Conservation (phyloP, 192 early-diverging fungal genomes). For the Backusella mclennaniae region DNA sequence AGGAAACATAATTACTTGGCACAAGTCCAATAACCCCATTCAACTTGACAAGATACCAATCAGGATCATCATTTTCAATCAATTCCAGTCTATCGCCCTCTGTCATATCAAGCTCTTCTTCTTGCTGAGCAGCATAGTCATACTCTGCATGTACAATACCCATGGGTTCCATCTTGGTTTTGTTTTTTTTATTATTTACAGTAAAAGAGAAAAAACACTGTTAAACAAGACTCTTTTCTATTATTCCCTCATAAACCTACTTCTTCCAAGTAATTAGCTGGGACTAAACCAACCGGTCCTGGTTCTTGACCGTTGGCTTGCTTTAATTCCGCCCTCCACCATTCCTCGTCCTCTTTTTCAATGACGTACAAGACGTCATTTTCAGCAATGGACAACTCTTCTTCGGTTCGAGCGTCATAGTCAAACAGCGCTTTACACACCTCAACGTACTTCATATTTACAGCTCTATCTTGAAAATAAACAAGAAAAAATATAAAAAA, state of each 20-base stretch:
- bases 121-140: conserved; percentile 78
- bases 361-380: conserved; percentile 86
- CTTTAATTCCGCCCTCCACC: conserved; percentile 85
- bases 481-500: too few species aligned
- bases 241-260: conserved; percentile 7
- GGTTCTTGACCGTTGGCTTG: conserved; percentile 41
- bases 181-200: neutral
- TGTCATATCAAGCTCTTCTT: conserved; percentile 80
- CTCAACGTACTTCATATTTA: conserved; percentile 43
- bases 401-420: conserved; percentile 80
- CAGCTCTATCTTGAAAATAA: neutral
- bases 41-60: conserved; percentile 88
- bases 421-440: conserved; percentile 85
- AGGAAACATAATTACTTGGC: conserved; percentile 84
- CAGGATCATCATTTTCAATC: conserved; percentile 82
- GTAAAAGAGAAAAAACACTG: neutral
- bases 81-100: conserved; percentile 75
- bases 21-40: conserved; percentile 77
- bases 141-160: conserved; percentile 69
- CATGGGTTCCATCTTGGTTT: conserved; percentile 52
- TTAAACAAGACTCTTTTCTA: neutral
- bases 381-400: conserved; percentile 85
- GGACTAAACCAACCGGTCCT: conserved; percentile 77
- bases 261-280: conserved; percentile 86
- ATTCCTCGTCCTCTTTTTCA: conserved; percentile 87